These are phyloP conservation scores for Furculomyces boomerangus DNA, from an alignment of 371 early-diverging fungal genomes.

Conservation along the genomic window DNA sequence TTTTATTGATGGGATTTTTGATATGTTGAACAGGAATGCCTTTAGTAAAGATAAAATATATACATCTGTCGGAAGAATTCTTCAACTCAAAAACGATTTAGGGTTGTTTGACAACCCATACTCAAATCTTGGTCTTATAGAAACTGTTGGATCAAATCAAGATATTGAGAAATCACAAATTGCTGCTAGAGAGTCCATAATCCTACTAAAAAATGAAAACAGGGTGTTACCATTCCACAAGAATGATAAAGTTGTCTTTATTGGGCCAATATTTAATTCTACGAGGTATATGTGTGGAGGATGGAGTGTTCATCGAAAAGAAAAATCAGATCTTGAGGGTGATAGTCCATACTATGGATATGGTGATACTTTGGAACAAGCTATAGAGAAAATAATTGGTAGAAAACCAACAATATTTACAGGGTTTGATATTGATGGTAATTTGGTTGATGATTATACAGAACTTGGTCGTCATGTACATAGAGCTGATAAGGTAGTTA, in stretches of 20 bases:
- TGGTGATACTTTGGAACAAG: slow-evolving; percentile 11
- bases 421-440: slow-evolving; percentile 11
- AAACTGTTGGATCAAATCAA: slow-evolving; percentile 12
- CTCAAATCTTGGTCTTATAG: slow-evolving; percentile 4
- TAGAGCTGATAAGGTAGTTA: slow-evolving; percentile 14
- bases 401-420: slow-evolving; percentile 1
- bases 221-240: slow-evolving; percentile 7
- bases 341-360: slow-evolving; percentile 13
- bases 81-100: slow-evolving; percentile 39
- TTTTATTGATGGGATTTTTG: slow-evolving; percentile 23
- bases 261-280: slow-evolving; percentile 15
- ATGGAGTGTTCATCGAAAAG: slow-evolving; percentile 15
- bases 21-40: slow-evolving; percentile 19
- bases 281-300: slow-evolving; percentile 15
- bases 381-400: slow-evolving; percentile 8
- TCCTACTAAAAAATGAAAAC: slow-evolving; percentile 12
- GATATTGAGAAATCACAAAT: slow-evolving; percentile 10
- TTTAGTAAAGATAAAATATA: slow-evolving; percentile 25
- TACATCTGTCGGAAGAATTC: slow-evolving; percentile 29
- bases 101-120: slow-evolving; percentile 27
- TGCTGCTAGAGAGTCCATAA: slow-evolving; percentile 11
- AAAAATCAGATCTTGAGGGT: slow-evolving; percentile 8
- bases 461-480: slow-evolving; percentile 12
- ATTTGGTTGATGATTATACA: slow-evolving; percentile 12
- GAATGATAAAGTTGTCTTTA: slow-evolving; percentile 8